Evolutionary conservation across 441 rosid species (phyloP), one percentile per base, ranked within the genome.

Genomic region (Raphanus hybrid): DNA sequence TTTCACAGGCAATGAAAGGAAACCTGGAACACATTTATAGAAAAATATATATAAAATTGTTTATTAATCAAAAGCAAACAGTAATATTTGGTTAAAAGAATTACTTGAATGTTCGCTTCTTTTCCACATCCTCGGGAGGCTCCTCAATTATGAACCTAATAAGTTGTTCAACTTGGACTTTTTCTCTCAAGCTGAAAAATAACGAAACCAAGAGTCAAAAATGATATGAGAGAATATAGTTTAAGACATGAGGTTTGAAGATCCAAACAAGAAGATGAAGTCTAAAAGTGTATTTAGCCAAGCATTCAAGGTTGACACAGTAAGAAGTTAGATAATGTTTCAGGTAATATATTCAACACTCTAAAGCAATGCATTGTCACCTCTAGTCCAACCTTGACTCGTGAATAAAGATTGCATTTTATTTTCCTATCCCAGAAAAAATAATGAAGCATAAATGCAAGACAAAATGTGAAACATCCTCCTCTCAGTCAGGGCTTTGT

Each of bases 1-100:
- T 86, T 85, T 90, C 95, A 76, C 90, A 86, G 41, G 92, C 88
- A 75, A 88, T 75, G 69, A 88, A 88, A 71, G 92, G 92, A 79
- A 85, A 85, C 87, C 92, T 88, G 48, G 64, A 60, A 59, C 14
- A 64, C n/a, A 78, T 67, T 32, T 58, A 39, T 64, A 79, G 55
- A 71, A 73, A 34, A n/a, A 14, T 23, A 23, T 23, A 84, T 32
- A 68, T 82, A 59, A 72, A 83, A 69, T 1, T 29, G 69, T 39
- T 79, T 48, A 78, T 76, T 62, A 45, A 69, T 58, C 48, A 6
- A 39, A 55, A 32, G 76, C 64, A 26, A 64, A 50, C 67, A 35
- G 52, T 71, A 37, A 57, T 60, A 58, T 58, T 60, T 71, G 16
- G 60, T 67, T 48, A 65, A 74, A 69, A 67, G 34, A 64, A 84